Evolutionary conservation across 169 alveolate species (phyloP), one percentile per base, ranked within the genome.

Genomic region (Eimeria acervulina): DNA sequence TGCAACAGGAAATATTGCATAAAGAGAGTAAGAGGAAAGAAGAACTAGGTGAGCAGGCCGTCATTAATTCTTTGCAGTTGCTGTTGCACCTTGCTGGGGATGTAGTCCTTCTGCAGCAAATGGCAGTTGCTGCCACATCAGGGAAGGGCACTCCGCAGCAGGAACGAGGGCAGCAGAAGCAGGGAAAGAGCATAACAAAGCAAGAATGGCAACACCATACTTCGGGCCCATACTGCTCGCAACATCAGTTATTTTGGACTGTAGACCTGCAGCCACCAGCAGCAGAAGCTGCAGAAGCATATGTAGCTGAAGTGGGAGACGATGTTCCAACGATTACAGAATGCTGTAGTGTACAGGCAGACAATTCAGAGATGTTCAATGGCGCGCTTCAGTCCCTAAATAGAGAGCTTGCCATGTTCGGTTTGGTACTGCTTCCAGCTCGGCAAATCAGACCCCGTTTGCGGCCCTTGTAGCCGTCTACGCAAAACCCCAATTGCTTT

Each of bases 81-180:
- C 83, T 85, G 63, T 40, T 85, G 44, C 93, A 85, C 63, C 78
- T 85, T 8, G 61, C 83, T 61, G 93, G 83, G 38, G 93, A 85
- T 38, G 66, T 17, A 38, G 59, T 85, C 44, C 93, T 85, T 26
- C 19, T 85, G 80, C 81, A 85, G 78, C 93, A 85, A 47, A 55
- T 85, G 80, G 31, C 78, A 12, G 36, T 59, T 23, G 83, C 83
- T 10, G 61, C 93, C 28, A 38, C 17, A 0, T 26, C 52, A 83
- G 40, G 44, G 66, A 78, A 47, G 26, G 63, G 88, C 42, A 28
- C 51, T 83, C 42, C 36, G 55, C 93, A 33, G 83, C 81, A 61
- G 61, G 38, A 59, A 13, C 83, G 44, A 38, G 28, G 8, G 55
- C 66, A 5, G 51, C 63, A 52, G 21, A 40, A 47, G 47, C 44